phyloP scores from a whole-genome alignment of 352 stramenopile species.

The Phytophthora megakarya region DNA sequence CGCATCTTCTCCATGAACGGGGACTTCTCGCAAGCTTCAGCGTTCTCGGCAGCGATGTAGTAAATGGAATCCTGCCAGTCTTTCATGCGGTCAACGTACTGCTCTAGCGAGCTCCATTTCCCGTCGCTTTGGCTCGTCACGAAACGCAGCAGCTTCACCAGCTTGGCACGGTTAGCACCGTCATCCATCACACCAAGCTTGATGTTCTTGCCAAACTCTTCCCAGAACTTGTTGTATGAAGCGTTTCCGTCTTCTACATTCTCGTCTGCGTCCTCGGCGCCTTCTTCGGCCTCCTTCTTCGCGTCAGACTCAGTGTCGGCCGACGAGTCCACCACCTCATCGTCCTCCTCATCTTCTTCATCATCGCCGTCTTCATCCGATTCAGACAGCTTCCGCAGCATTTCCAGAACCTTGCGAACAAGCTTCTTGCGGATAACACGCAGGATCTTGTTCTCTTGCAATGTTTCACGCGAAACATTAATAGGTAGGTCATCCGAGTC shows the following conservation, averaged over 20 bases:
- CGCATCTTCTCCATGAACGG: conserved; percentile 98
- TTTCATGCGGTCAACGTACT: conserved; percentile 98
- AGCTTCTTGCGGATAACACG: conserved; percentile 99
- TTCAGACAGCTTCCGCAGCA: conserved; percentile 95
- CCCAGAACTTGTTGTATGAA: conserved; percentile 98
- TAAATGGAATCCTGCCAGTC: conserved; percentile 99
- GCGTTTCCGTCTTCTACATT: conserved; percentile 74
- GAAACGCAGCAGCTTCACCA: conserved; percentile 98
- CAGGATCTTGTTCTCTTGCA: conserved; percentile 99
- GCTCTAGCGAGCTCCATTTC: conserved; percentile 94
- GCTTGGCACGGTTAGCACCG: conserved; percentile 92
- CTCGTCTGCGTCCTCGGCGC: conserved; percentile 46
- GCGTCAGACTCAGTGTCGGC: conserved; percentile 63
- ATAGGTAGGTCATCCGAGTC: conserved; percentile 99
- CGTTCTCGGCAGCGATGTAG: conserved; percentile 95
- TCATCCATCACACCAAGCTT: conserved; percentile 99
- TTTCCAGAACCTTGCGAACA: conserved; percentile 99
- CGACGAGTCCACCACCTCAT: conserved; percentile 53
- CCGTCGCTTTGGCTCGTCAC: conserved; percentile 93
- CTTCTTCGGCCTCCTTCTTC: conserved; percentile 80
- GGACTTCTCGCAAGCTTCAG: conserved; percentile 93
- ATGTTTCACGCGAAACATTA: conserved; percentile 99
- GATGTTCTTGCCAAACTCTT: conserved; percentile 97
- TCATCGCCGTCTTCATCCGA: conserved; percentile 86
- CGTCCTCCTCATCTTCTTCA: conserved; percentile 57